phyloP scores from a whole-genome alignment of 768 basidiomycete genomes.

The Trametes cubensis region DNA sequence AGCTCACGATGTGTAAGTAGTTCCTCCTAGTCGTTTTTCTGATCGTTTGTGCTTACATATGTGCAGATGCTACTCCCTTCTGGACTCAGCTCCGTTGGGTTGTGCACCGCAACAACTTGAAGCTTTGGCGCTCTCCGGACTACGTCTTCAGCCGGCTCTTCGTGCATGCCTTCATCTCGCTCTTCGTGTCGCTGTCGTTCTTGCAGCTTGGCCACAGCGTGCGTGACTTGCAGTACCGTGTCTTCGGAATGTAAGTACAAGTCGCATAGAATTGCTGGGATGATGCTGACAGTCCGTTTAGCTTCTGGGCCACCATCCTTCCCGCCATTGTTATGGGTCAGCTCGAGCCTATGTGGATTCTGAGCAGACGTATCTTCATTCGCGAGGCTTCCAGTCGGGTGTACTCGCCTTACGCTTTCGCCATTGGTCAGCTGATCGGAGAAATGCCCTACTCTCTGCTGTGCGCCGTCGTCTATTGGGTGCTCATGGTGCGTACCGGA shows the following conservation, averaged over 20 bases:
- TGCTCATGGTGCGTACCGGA: conserved; percentile 55
- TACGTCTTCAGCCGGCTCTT: conserved; percentile 86
- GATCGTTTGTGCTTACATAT: neutral
- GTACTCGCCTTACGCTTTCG: conserved; percentile 85
- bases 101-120: conserved; percentile 62
- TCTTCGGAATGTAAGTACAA: conserved; percentile 69
- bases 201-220: conserved; percentile 66
- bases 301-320: conserved; percentile 67
- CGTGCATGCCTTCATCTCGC: conserved; percentile 68
- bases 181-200: conserved; percentile 79
- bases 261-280: neutral
- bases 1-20: conserved; percentile 28
- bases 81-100: conserved; percentile 73
- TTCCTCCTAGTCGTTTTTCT: too few relatives aligned
- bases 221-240: conserved; percentile 76
- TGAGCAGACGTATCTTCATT: conserved; percentile 57
- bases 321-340: conserved; percentile 81
- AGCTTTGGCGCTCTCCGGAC: conserved; percentile 82
- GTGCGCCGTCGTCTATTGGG: conserved; percentile 77
- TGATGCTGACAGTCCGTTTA: conserved; percentile 28
- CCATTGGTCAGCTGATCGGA: conserved; percentile 77
- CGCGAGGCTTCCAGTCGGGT: conserved; percentile 80
- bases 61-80: conserved; percentile 72
- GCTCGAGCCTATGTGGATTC: conserved; percentile 82
- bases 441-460: conserved; percentile 78